Percentiles rank a stretch among this genome's conserved stretches.
Evolutionary conservation across 129 eudicot species (phyloP).

Genomic region (Smallanthus sonchifolius): DNA sequence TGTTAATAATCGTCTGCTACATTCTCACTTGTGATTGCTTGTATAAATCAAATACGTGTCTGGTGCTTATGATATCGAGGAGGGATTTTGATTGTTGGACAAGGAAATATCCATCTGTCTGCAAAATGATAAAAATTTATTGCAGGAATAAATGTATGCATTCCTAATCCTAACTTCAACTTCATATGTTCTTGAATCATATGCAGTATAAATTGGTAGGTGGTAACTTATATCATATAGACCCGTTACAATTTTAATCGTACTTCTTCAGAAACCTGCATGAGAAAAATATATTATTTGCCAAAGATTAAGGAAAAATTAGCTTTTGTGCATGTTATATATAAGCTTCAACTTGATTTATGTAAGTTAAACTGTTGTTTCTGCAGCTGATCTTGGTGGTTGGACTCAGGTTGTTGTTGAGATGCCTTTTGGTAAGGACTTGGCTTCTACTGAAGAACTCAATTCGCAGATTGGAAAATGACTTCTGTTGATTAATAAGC

Average conservation of each 20-base stretch:
- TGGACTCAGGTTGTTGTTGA: conserved; percentile 98
- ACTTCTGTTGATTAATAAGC: conserved; percentile 21
- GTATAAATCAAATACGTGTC: conserved; percentile 70
- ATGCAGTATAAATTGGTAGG: neutral
- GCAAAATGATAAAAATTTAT: conserved; percentile 74
- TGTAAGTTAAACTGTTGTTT: conserved; percentile 7
- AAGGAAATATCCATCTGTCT: conserved; percentile 82
- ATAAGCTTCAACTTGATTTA: neutral
- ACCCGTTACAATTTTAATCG: neutral
- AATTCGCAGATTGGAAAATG: conserved; percentile 87
- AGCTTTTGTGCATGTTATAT: neutral
- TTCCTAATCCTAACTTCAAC: neutral
- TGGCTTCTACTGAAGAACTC: conserved; percentile 88
- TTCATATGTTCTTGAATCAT: neutral
- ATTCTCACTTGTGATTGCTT: conserved; percentile 9
- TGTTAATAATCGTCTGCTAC: neutral
- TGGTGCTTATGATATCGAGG: conserved; percentile 78
- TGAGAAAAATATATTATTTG: neutral
- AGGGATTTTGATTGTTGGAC: conserved; percentile 75
- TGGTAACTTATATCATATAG: neutral
- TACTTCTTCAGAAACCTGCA: too few species aligned
- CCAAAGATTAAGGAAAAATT: neutral
- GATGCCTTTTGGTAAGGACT: conserved; percentile 98
- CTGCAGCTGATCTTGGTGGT: conserved; percentile 90
- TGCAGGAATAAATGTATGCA: conserved; percentile 80